These are phyloP conservation scores for Plectosphaerella sp. DNA, from an alignment of 2,329 filamentous ascomycete species.

Conservation along the genomic window DNA sequence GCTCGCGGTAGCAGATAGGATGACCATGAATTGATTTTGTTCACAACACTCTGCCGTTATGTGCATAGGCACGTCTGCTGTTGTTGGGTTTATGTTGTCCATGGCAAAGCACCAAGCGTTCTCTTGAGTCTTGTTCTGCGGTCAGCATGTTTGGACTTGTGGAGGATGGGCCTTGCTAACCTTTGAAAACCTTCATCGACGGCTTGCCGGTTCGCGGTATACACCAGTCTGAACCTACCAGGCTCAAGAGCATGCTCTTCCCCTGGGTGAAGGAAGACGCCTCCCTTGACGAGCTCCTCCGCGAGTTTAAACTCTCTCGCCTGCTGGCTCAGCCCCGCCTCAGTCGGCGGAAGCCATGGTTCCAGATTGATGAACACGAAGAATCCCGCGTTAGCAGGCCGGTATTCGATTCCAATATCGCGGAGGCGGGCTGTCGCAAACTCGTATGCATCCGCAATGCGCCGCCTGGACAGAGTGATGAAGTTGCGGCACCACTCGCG, in stretches of 20 bases:
- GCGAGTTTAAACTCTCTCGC: conserved; percentile 40
- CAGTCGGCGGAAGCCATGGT: conserved; percentile 27
- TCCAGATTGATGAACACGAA: conserved; percentile 52
- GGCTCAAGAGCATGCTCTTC: conserved; percentile 38
- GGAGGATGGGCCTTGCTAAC: conserved; percentile 12
- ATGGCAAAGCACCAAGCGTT: too few relatives aligned
- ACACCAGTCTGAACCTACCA: conserved; percentile 53
- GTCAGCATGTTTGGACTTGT: too few relatives aligned
- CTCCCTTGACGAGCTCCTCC: conserved; percentile 35
- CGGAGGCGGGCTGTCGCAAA: conserved; percentile 31
- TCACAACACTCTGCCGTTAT: too few relatives aligned
- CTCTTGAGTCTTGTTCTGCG: too few relatives aligned
- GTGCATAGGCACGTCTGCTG: too few relatives aligned
- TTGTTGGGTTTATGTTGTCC: too few relatives aligned
- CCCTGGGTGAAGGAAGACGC: conserved; percentile 45
- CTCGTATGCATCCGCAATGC: conserved; percentile 33
- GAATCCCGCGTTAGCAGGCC: conserved; percentile 51
- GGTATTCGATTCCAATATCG: conserved; percentile 36
- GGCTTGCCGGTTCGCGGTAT: conserved; percentile 30
- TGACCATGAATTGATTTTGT: too few relatives aligned
- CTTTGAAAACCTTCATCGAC: conserved; percentile 31
- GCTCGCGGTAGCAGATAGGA: too few relatives aligned
- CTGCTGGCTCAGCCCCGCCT: conserved; percentile 17
- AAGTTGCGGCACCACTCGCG: conserved; percentile 38
- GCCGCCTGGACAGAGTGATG: conserved; percentile 30